phyloP scores from a whole-genome alignment of 306 rosid species.

The Astragalus glycyphyllos region DNA sequence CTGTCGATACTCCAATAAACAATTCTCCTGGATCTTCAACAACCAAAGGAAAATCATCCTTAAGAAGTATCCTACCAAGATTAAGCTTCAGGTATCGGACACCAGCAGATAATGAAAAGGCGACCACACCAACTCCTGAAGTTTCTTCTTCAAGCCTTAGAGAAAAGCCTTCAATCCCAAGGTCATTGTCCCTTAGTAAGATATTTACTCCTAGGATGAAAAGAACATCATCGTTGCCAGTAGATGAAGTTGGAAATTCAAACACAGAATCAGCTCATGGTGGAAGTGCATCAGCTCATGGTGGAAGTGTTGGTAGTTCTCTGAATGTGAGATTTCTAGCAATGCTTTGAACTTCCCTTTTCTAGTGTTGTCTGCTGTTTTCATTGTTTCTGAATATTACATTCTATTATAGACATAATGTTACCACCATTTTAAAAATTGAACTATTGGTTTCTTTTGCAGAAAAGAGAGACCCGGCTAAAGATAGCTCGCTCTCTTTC shows the following conservation, averaged over 20 bases:
- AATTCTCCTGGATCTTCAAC: conserved; percentile 76
- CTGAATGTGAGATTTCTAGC: conserved; percentile 55
- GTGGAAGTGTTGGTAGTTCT: conserved; percentile 66
- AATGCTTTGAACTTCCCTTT: conserved; percentile 23
- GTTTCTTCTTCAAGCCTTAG: conserved; percentile 54
- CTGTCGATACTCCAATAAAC: conserved; percentile 52
- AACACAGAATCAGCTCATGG: conserved; percentile 69
- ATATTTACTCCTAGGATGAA: conserved; percentile 88
- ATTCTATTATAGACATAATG: background rate
- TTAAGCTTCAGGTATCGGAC: conserved; percentile 80
- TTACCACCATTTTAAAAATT: conserved; percentile 20
- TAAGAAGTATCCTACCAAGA: conserved; percentile 75
- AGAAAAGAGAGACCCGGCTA: conserved; percentile 63
- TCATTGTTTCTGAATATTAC: conserved; percentile 22
- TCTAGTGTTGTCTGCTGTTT: background rate
- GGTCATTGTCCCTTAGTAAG: conserved; percentile 77
- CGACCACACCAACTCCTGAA: conserved; percentile 55
- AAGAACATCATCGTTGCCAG: conserved; percentile 90
- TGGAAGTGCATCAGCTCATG: conserved; percentile 66
- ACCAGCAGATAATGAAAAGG: conserved; percentile 66
- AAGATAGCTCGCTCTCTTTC: conserved; percentile 92
- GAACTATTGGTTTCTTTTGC: conserved; percentile 43
- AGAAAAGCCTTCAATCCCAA: conserved; percentile 75
- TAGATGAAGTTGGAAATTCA: conserved; percentile 62
- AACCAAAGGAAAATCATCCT: conserved; percentile 70